A percentile compares a stretch with the other conserved stretches of the same genome.
Conservation (phyloP, 1,284 basidiomycete genomes). For the Microbotryum lychnidis-dioicae region DNA sequence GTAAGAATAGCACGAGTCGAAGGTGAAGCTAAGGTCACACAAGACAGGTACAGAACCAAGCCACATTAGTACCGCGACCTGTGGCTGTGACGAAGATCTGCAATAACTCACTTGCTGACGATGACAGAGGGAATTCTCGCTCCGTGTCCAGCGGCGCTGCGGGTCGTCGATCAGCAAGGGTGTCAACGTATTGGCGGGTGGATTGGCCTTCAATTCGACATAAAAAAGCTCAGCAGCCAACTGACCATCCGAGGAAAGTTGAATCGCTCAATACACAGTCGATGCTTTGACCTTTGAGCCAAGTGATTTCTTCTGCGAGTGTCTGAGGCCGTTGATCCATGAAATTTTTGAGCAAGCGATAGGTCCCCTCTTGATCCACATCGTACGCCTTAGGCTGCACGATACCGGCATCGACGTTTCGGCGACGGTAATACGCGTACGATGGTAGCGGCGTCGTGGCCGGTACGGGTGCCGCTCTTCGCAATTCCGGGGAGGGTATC, state of each 20-base stretch:
- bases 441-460: not conserved
- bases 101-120: constrained; percentile 45
- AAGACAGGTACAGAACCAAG: not conserved
- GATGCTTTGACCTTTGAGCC: constrained; percentile 51
- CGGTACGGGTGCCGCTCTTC: not conserved
- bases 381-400: constrained; percentile 38
- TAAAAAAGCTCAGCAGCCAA: constrained; percentile 5
- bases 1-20: constrained; percentile 70
- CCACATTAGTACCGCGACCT: not conserved
- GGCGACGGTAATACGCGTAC: constrained; percentile 30
- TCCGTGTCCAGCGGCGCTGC: constrained; percentile 57
- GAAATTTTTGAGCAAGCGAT: constrained; percentile 55
- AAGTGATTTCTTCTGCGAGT: constrained; percentile 51
- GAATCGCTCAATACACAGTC: constrained; percentile 64
- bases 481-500: constrained; percentile 20
- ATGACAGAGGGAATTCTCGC: constrained; percentile 58
- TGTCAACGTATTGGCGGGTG: too few relatives aligned
- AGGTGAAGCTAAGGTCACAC: constrained; percentile 56
- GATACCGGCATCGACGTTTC: constrained; percentile 34
- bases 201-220: not conserved
- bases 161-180: too few relatives aligned
- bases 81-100: too few relatives aligned
- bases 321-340: constrained; percentile 51
- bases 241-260: constrained; percentile 66
- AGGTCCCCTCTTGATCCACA: constrained; percentile 61